These are phyloP conservation scores for Mycena haematopus DNA, from an alignment of 768 basidiomycete genomes.

Conservation along the genomic window DNA sequence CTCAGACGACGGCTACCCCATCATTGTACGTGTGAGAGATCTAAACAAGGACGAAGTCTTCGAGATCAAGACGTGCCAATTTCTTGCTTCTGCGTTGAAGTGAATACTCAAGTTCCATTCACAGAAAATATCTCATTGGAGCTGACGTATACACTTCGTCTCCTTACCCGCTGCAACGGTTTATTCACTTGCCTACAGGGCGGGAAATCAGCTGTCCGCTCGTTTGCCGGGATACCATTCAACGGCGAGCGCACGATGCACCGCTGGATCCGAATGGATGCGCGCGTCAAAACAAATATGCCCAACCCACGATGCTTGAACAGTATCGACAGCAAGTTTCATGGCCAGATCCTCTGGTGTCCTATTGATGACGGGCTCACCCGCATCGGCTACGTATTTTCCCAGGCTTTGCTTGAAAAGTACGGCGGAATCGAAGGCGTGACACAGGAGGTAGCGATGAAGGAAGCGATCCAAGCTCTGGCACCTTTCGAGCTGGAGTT, in stretches of 20 bases:
- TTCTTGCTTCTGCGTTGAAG: background rate
- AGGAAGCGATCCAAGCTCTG: conserved; percentile 27
- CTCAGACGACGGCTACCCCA: conserved; percentile 24
- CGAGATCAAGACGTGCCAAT: conserved; percentile 24
- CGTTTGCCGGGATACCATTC: conserved; percentile 25
- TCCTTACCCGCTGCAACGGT: too few species aligned
- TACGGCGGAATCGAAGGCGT: conserved; percentile 29
- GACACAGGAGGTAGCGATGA: conserved; percentile 26
- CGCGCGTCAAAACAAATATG: conserved; percentile 31
- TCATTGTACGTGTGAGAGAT: conserved; percentile 29
- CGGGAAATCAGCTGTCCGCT: conserved; percentile 28
- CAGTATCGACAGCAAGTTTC: conserved; percentile 30
- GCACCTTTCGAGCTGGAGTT: conserved; percentile 30
- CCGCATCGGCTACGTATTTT: conserved; percentile 33
- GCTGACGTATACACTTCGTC: conserved; percentile 21
- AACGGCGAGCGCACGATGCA: conserved; percentile 27
- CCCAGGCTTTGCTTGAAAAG: conserved; percentile 28
- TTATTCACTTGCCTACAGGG: conserved; percentile 13
- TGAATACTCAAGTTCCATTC: background rate
- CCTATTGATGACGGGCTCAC: conserved; percentile 30
- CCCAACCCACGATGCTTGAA: conserved; percentile 31
- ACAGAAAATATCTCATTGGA: conserved; percentile 30
- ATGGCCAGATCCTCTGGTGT: conserved; percentile 34
- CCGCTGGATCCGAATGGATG: conserved; percentile 34
- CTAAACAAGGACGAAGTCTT: conserved; percentile 27